Evolutionary conservation across 148 eudicot species (phyloP), one percentile per base, ranked within the genome.

Genomic region (Oxyria digyna): DNA sequence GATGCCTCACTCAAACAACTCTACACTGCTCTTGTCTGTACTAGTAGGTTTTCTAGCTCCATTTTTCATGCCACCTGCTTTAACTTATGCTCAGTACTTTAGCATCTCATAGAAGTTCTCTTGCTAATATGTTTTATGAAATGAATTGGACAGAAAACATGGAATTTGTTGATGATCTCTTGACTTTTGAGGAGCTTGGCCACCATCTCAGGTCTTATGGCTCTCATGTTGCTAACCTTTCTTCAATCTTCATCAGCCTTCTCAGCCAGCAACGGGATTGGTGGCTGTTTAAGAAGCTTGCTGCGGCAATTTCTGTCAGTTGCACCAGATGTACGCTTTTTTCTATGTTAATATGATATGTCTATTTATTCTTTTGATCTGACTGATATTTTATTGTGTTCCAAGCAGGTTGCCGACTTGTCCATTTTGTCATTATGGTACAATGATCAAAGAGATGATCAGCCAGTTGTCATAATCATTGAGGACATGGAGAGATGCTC

Each of bases 401-500:
- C 73, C 71, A 63, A 72, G 49, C 77, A 90, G 98, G 90, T 80
- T 64, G 89, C 96, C 75, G 97, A 90, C 78, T 76, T 94, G 76
- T 87, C 99, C 26, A 62, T 79, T 75, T 72, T 94, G 78, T 92
- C 96, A 43, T 86, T 88, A 69, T 90, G 99, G 99, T 90, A 85
- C 66, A 68, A 68, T 74, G 96, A 80, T 74, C 93, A 78, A 59
- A 78, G 78, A 48, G 83, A 77, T 42, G 72, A 69, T 50, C 76
- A 74, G 33, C 99, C 99, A 68, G 45, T 94, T 45, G 87, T 88
- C 65, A 82, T 94, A 37, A 88, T 90, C 73, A 84, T 94, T 57
- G 99, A 90, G 68, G 97, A 90, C 69, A 79, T 89, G 81, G 93
- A 90, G 78, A 88, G 88, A 74, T 94, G 99, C 62, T 86, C 81